These are phyloP conservation scores for Teratosphaeria viscida DNA, from an alignment of 2,329 filamentous ascomycete genomes.

Conservation along the genomic window DNA sequence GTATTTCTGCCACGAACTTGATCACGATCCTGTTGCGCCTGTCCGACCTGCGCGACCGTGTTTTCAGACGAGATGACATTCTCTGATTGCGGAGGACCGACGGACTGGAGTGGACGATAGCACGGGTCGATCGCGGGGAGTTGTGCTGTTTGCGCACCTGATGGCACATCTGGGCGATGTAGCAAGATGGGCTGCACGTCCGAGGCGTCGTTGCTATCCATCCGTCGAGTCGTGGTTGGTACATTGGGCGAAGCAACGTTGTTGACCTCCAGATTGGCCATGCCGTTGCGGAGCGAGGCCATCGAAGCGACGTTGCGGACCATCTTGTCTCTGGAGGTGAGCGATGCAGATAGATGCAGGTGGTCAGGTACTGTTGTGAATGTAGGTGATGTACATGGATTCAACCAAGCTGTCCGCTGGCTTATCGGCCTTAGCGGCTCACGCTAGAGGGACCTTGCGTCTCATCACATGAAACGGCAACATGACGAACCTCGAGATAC, in stretches of 20 bases:
- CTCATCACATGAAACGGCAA: background rate
- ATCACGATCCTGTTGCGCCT: background rate
- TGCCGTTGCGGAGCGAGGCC: constrained; percentile 13
- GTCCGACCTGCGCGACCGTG: background rate
- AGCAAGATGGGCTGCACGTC: constrained; percentile 2
- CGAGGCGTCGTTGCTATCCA: background rate
- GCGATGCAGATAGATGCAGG: background rate
- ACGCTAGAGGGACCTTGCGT: background rate
- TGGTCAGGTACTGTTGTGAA: background rate
- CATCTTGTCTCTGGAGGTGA: constrained; percentile 8
- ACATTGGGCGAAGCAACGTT: constrained; percentile 2
- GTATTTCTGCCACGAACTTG: background rate
- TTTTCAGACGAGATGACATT: background rate
- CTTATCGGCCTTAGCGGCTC: background rate
- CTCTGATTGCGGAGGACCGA: background rate
- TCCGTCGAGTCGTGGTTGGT: background rate
- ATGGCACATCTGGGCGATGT: background rate
- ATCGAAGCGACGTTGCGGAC: constrained; percentile 20
- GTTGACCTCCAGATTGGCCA: constrained; percentile 10
- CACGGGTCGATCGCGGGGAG: too few species aligned
- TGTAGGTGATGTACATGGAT: background rate
- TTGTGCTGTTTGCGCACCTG: background rate
- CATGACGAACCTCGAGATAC: background rate
- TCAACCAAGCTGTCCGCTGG: background rate
- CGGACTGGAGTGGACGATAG: background rate